These are phyloP conservation scores for Syncephalastrum contaminatum DNA, from an alignment of 371 early-diverging fungal genomes.

Conservation along the genomic window DNA sequence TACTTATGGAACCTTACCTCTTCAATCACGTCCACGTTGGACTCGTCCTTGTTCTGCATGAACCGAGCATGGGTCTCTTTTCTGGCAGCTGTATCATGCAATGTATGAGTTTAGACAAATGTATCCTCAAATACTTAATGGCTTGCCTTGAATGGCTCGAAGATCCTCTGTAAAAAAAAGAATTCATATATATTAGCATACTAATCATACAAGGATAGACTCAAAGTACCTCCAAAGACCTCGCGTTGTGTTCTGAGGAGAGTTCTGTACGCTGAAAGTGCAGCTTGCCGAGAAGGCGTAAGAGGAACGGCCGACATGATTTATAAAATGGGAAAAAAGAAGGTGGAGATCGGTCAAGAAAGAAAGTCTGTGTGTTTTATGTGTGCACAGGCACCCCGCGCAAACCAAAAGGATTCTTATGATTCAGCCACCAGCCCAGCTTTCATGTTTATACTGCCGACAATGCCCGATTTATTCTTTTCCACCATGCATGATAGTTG, in stretches of 20 bases:
- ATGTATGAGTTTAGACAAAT: not conserved
- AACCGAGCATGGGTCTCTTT: conserved; percentile 42
- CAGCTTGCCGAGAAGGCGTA: conserved; percentile 37
- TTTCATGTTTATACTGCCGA: no score
- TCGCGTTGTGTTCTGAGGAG: conserved; percentile 41
- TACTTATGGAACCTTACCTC: conserved; percentile 21
- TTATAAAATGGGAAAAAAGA: no score
- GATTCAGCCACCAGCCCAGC: no score
- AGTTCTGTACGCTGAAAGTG: conserved; percentile 37
- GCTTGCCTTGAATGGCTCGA: conserved; percentile 33
- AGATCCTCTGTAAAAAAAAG: conserved; percentile 25
- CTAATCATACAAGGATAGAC: not conserved
- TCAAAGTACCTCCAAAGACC: conserved; percentile 37
- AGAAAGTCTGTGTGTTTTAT: no score
- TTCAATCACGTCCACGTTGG: conserved; percentile 42
- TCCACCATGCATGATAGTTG: no score
- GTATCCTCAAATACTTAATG: not conserved
- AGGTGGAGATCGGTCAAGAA: no score
- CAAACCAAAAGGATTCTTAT: no score
- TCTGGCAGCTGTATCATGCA: conserved; percentile 34
- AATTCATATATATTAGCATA: conserved; percentile 1
- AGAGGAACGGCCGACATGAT: no score
- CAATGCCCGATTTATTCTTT: no score
- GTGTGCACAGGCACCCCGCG: no score
- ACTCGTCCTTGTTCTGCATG: conserved; percentile 45